Percentiles rank a stretch among this genome's conserved stretches.
Evolutionary conservation across 2,329 filamentous ascomycete genomes (phyloP).

Genomic region (Colletotrichum lindemuthianum): DNA sequence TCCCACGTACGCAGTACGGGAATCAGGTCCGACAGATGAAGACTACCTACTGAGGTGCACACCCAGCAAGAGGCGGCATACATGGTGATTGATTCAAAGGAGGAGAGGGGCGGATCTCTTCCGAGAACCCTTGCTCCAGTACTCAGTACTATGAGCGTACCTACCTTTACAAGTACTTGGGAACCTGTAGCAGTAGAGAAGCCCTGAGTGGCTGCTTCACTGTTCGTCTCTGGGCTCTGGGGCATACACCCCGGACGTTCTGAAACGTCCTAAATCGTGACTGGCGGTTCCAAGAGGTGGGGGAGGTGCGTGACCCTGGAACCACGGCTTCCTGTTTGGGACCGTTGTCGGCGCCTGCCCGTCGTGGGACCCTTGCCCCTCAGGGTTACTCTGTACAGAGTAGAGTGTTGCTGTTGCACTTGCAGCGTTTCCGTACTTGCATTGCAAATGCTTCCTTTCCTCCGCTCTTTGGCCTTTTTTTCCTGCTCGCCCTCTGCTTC

Average conservation of each 20-base stretch:
- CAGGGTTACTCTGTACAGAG: no score
- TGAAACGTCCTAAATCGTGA: conserved; percentile 36
- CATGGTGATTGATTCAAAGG: conserved; percentile 8
- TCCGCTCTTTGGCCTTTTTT: neutral
- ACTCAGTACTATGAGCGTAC: no score
- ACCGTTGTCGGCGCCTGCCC: conserved; percentile 11
- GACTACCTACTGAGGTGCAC: neutral
- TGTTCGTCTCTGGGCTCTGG: conserved; percentile 7
- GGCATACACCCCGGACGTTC: conserved; percentile 14
- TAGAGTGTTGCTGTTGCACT: no score
- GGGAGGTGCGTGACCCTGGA: conserved; percentile 11
- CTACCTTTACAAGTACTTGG: no score
- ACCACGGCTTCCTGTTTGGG: conserved; percentile 29
- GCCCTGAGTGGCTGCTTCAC: conserved; percentile 30
- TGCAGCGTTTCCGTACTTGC: neutral
- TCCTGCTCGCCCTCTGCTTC: neutral
- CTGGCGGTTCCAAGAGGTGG: conserved; percentile 28
- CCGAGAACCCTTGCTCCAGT: conserved; percentile 25
- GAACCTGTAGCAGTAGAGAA: no score
- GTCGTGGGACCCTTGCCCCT: neutral
- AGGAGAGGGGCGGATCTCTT: conserved; percentile 31
- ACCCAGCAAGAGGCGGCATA: conserved; percentile 7
- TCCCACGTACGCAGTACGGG: conserved; percentile 18
- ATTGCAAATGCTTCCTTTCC: conserved; percentile 19
- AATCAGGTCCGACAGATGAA: conserved; percentile 16